Conservation (phyloP, 2,329 filamentous ascomycete species). For the Albophoma yamanashiensis region DNA sequence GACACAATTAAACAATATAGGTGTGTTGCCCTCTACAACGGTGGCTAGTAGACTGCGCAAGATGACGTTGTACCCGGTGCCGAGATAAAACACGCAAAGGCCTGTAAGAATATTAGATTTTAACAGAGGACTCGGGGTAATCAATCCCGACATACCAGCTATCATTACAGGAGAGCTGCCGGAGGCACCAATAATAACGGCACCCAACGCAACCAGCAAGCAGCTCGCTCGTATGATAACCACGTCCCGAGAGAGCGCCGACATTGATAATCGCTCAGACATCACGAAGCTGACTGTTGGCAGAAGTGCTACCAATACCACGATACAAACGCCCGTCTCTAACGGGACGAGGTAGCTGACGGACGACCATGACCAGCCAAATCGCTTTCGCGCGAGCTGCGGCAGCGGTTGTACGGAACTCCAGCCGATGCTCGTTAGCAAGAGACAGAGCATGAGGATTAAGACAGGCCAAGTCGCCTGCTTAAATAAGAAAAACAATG, state of each 20-base stretch:
- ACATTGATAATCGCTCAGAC: not conserved
- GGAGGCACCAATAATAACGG: not conserved
- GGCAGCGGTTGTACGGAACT: not conserved
- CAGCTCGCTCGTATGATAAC: not conserved
- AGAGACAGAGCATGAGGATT: not conserved
- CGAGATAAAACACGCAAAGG: not conserved
- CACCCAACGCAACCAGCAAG: not conserved
- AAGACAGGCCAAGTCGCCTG: not conserved
- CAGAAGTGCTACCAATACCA: not conserved
- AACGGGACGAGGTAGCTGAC: constrained; percentile 1
- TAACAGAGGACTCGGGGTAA: not conserved
- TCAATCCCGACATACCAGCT: not conserved
- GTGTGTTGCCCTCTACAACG: not conserved
- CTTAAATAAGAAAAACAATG: not conserved
- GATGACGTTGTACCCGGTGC: not conserved
- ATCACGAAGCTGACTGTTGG: not conserved
- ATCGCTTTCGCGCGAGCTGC: constrained; percentile 4
- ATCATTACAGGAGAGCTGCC: not conserved
- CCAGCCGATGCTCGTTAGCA: not conserved
- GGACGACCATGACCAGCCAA: constrained; percentile 4
- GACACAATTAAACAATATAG: not conserved
- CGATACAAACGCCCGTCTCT: not conserved
- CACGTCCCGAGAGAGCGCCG: not conserved
- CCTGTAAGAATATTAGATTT: not conserved
- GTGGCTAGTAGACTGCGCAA: not conserved